Base-by-base conservation (phyloP, 2,329 filamentous ascomycete species). In the Gnomoniopsis sp. region DNA sequence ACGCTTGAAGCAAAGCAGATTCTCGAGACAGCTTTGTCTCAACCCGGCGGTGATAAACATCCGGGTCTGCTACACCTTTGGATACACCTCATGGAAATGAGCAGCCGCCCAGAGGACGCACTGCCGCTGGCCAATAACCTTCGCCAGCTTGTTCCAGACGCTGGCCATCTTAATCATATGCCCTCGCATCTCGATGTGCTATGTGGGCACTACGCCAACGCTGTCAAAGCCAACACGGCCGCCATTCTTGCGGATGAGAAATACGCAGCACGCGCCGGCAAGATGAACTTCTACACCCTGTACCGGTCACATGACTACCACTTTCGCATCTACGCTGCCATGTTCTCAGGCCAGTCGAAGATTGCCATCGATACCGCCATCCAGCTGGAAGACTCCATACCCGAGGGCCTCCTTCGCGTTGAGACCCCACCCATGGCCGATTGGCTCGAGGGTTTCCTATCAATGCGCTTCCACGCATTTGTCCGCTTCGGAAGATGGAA, bases 291-390 rank as follows among this genome's bases (percentile, higher is more conserved):
- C 69, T 93, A 93, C 73, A 88, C 87, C 0, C 79, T 92, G 6
- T 93, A 93, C 69, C 82, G 89, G 15, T 81, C 83, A 52, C 90
- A 93, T 68, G 79, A 93, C 67, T 87, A 87, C 65, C 89, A 93
- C 67, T 91, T 90, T 63, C 80, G 84, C 2, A 81, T 92, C 52
- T 93, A 93, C 68, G 86, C 87, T 0, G 88, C 89, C 58, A 90
- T 93, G 88, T 88, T 93, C 64, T 83, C 88, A 0, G 90, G 86
- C 0, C 83, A 88, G 67, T 88, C 78, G 1, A 69, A 74, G 23
- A 75, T 87, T 12, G 87, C 88, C 0, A 69, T 92, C 2, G 80
- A 88, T 0, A 86, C 87, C 0, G 81, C 83, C 0, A 64, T 68
- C 0, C 74, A 77, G 48, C 79, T 92, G 50, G 88, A 91, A 66